These are phyloP conservation scores for Mycena belliarum DNA, from an alignment of 768 basidiomycete species.

Conservation along the genomic window DNA sequence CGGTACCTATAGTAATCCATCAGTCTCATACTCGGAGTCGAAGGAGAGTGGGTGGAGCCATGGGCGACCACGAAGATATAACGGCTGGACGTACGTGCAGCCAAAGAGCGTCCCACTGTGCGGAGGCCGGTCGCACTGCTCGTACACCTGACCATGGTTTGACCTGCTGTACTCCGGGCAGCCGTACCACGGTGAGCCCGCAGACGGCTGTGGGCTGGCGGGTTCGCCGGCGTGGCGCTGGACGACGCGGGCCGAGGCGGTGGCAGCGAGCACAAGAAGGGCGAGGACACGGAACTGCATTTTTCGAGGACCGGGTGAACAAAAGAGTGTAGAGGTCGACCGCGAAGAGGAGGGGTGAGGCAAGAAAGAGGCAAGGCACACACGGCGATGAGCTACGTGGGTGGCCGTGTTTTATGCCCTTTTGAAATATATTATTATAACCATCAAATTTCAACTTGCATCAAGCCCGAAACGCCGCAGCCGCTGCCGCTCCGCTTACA, in stretches of 20 bases:
- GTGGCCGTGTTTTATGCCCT: conserved; percentile 1
- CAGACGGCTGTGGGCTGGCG: conserved; percentile 1
- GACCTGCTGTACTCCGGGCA: conserved; percentile 3
- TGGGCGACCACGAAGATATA: neutral
- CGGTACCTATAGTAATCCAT: neutral
- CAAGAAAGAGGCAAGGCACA: no score
- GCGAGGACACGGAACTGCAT: conserved; percentile 17
- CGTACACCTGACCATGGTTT: neutral
- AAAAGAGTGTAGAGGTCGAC: conserved; percentile 8
- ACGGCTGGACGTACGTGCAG: conserved; percentile 15
- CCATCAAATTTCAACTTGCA: conserved; percentile 2
- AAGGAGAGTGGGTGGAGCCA: neutral
- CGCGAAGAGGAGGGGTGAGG: neutral
- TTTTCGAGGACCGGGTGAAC: neutral
- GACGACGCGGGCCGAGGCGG: neutral
- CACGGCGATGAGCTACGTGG: no score
- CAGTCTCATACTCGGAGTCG: neutral
- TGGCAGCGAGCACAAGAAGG: conserved; percentile 1
- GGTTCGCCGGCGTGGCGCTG: neutral
- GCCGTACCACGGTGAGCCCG: neutral
- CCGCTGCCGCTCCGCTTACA: no score
- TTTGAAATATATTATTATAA: no score
- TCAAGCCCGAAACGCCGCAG: conserved; percentile 1
- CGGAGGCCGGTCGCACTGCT: conserved; percentile 14
- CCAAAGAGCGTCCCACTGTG: conserved; percentile 8